Conservation (phyloP, 2,329 filamentous ascomycete species). For the Paecilomyces fulvus region DNA sequence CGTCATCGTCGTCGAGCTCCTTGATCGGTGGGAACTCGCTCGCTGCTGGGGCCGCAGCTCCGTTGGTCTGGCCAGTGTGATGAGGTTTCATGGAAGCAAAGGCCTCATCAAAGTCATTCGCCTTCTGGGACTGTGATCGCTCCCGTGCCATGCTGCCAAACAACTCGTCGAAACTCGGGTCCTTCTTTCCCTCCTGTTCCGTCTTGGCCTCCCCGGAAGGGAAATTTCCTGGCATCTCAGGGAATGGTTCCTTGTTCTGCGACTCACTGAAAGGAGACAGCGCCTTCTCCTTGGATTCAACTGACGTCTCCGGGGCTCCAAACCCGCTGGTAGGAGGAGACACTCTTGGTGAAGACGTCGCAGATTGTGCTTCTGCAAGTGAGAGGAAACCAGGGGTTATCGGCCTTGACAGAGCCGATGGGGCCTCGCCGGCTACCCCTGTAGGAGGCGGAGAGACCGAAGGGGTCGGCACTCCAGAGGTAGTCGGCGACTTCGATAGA, state of each 20-base stretch:
- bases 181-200: conserved; percentile 19
- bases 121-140: conserved; percentile 37
- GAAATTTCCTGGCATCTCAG: conserved; percentile 44
- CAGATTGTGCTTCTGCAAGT: conserved; percentile 58
- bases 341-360: conserved; percentile 69
- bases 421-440: conserved; percentile 26
- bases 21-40: conserved; percentile 89
- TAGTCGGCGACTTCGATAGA: conserved; percentile 35
- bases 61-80: conserved; percentile 37
- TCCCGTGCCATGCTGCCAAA: conserved; percentile 37
- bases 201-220: conserved; percentile 12
- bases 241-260: conserved; percentile 11
- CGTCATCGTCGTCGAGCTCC: conserved; percentile 73
- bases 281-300: conserved; percentile 1
- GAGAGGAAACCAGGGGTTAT: conserved; percentile 70
- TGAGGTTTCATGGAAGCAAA: conserved; percentile 40
- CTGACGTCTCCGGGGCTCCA: conserved; percentile 43
- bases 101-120: conserved; percentile 40
- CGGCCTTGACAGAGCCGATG: conserved; percentile 64
- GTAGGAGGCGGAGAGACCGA: conserved; percentile 52
- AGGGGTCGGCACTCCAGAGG: conserved; percentile 48
- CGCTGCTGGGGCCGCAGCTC: conserved; percentile 14
- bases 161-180: conserved; percentile 38
- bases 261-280: conserved; percentile 28
- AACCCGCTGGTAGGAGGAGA: conserved; percentile 63